These are phyloP conservation scores for Delitschia confertaspora DNA, from an alignment of 495 filamentous ascomycete genomes.

Conservation along the genomic window DNA sequence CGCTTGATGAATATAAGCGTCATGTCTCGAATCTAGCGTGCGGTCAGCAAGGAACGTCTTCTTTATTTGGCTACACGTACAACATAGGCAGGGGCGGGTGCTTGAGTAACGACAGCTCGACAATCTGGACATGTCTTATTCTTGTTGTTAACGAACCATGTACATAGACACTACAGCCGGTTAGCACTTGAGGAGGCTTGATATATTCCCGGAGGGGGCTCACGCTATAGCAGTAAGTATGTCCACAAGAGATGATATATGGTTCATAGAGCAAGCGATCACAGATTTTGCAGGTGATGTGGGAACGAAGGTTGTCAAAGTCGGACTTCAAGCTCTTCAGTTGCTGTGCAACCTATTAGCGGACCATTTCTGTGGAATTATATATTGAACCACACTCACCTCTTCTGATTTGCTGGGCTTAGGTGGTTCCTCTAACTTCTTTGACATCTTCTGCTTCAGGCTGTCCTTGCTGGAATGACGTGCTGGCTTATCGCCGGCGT, in stretches of 20 bases:
- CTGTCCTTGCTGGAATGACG: slow-evolving; percentile 21
- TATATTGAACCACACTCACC: slow-evolving; percentile 1
- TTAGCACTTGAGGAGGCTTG: slow-evolving; percentile 13
- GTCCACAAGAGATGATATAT: slow-evolving; percentile 61
- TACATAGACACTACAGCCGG: slow-evolving; percentile 49
- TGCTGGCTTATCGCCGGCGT: slow-evolving; percentile 8
- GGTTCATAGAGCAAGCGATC: slow-evolving; percentile 63
- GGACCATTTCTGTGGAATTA: slow-evolving; percentile 1
- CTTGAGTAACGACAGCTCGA: slow-evolving; percentile 47
- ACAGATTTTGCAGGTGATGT: slow-evolving; percentile 60
- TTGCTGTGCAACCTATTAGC: slow-evolving; percentile 23
- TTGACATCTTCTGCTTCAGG: slow-evolving; percentile 25
- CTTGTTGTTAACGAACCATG: slow-evolving; percentile 55
- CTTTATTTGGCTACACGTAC: slow-evolving; percentile 34
- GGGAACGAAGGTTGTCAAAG: slow-evolving; percentile 33
- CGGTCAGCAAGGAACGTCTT: slow-evolving; percentile 12
- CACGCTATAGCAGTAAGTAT: slow-evolving; percentile 68
- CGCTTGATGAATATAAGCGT: slow-evolving; percentile 56
- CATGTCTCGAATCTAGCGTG: slow-evolving; percentile 54
- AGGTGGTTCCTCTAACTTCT: slow-evolving; percentile 21
- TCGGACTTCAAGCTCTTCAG: slow-evolving; percentile 36
- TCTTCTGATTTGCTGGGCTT: slow-evolving; percentile 23
- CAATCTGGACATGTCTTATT: slow-evolving; percentile 66
- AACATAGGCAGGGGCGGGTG: slow-evolving; percentile 63
- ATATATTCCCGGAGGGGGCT: slow-evolving; percentile 18